Evolutionary conservation across 768 basidiomycete genomes (phyloP).

Genomic region (Xanthoconium stramineum): DNA sequence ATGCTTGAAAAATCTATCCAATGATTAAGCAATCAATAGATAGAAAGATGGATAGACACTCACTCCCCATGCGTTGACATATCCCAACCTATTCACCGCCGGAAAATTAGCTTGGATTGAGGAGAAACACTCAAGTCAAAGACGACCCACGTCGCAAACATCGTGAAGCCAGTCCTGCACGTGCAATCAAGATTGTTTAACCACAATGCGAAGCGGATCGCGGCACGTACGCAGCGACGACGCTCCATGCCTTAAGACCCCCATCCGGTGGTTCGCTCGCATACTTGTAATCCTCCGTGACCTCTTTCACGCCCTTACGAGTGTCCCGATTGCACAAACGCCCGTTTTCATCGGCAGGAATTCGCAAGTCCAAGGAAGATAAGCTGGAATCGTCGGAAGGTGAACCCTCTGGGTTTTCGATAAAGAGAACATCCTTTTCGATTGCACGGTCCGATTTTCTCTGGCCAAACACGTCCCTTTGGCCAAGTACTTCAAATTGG

Average conservation of each 20-base stretch:
- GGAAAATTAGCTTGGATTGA: neutral
- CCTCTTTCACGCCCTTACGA: constrained; percentile 1
- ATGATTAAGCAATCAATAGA: neutral
- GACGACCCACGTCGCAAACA: constrained; percentile 39
- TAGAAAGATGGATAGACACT: constrained; percentile 22
- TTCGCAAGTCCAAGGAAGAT: constrained; percentile 6
- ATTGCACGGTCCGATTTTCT: neutral
- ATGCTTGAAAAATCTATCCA: constrained; percentile 64
- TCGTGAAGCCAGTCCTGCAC: constrained; percentile 22
- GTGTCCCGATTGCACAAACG: neutral
- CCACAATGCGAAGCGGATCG: too few species aligned
- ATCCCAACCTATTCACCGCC: constrained; percentile 51
- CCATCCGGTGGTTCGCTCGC: constrained; percentile 27
- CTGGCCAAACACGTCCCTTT: neutral
- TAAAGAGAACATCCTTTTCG: too few species aligned
- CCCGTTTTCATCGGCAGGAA: constrained; percentile 7
- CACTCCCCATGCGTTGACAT: constrained; percentile 74
- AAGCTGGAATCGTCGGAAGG: neutral
- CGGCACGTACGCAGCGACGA: constrained; percentile 26
- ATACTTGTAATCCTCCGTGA: constrained; percentile 17
- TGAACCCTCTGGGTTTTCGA: neutral
- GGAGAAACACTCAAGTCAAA: neutral
- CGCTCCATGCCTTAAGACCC: constrained; percentile 30
- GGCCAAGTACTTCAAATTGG: neutral
- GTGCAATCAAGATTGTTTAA: neutral